These are phyloP conservation scores for Aspergillus cavernicola DNA, from an alignment of 495 filamentous ascomycete species.

Conservation along the genomic window DNA sequence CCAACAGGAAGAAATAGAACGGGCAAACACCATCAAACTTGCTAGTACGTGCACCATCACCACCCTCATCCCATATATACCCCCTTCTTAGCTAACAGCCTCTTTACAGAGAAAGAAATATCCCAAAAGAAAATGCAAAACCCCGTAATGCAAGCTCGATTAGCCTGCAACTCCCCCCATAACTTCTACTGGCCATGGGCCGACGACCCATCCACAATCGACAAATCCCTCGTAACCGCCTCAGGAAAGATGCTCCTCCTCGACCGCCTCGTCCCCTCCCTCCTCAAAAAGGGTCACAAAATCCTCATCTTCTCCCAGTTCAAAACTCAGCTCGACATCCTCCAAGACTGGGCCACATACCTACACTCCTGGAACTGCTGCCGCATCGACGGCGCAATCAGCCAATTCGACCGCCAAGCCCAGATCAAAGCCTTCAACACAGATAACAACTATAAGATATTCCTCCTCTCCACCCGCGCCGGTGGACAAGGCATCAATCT, in stretches of 20 bases:
- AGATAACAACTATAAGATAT: slow-evolving; percentile 65
- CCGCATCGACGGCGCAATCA: slow-evolving; percentile 87
- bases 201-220: slow-evolving; percentile 47
- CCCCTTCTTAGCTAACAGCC: not conserved
- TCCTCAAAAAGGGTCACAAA: slow-evolving; percentile 78
- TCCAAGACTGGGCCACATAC: slow-evolving; percentile 75
- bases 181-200: slow-evolving; percentile 95
- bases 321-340: slow-evolving; percentile 85
- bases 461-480: slow-evolving; percentile 84
- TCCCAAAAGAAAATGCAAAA: slow-evolving; percentile 93
- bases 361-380: slow-evolving; percentile 75
- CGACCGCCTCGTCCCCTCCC: slow-evolving; percentile 73
- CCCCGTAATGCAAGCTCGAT: slow-evolving; percentile 85
- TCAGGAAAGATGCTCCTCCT: slow-evolving; percentile 96
- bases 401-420: slow-evolving; percentile 71
- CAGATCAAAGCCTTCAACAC: slow-evolving; percentile 87
- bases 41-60: slow-evolving; percentile 57
- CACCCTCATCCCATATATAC: not conserved
- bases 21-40: slow-evolving; percentile 67
- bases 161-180: slow-evolving; percentile 89
- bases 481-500: slow-evolving; percentile 95
- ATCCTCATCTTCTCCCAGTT: slow-evolving; percentile 97
- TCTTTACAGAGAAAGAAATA: slow-evolving; percentile 66
- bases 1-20: slow-evolving; percentile 60
- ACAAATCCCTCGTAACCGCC: slow-evolving; percentile 75